Evolutionary conservation across 805 yeast species (phyloP), one percentile per base, ranked within the genome.

Genomic region (Kodamaea leandrae): DNA sequence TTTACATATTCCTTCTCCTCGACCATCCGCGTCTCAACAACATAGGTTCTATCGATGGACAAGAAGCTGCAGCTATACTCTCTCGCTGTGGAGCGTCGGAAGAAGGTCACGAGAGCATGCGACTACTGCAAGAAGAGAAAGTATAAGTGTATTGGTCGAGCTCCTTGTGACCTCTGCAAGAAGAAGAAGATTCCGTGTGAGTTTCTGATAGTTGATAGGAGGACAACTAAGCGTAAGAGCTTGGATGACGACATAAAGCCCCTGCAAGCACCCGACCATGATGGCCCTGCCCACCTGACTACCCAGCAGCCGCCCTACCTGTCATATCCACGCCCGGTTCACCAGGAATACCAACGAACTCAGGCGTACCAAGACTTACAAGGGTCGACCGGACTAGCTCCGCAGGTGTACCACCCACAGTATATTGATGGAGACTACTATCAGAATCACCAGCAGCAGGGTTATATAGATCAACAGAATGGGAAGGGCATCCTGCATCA

Each of bases 81-180:
- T 16, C 34, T 39, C 4, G 34, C 43, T 12, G 35, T 23, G 14
- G 49, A 40, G 51, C 48, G 41, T 42, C 47, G 71, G 16, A 67
- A 69, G 49, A 71, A 73, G 42, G 72, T 71, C 15, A 68, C 76
- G 1, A 60, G 64, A 44, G 78, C 78, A 6, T 72, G 78, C 46
- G 76, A 72, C 46, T 55, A 56, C 38, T 72, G 77, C 55, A 71
- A 70, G 54, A 63, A 60, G 36, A 50, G 76, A 28, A 72, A 72
- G 45, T 49, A 27, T 47, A 45, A 52, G 46, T 46, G 55, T 40
- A 39, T 39, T 27, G 50, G 67, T 51, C 37, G 53, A 48, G 46
- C 69, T 60, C 73, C 74, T 1, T 65, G 74, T 47, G 52, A 53
- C 9, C 48, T 63, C 17, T 66, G 74, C 42, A 38, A 42, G 17